Evolutionary conservation across 2,329 filamentous ascomycete species (phyloP), one percentile per base, ranked within the genome.

Genomic region (Cercospora sp.): DNA sequence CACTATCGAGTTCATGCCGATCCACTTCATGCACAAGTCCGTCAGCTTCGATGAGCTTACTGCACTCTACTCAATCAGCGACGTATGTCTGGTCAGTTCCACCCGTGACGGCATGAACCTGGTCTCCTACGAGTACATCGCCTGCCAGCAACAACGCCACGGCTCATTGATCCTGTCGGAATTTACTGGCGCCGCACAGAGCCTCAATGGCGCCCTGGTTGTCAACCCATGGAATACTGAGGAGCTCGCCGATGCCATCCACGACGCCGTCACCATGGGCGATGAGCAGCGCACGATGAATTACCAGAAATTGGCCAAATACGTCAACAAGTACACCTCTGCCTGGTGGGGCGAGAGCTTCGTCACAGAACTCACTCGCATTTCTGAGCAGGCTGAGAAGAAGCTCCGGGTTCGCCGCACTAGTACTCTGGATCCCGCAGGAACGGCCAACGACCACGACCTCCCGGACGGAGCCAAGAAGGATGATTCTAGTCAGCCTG

Each of bases 91-190:
- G 13, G 94, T 97, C 43, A 96, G 91, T 8, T 97, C 92, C 2
- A 98, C 92, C n/a, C 91, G 95, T 61, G 95, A 99, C 78, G 95
- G 95, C 77, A 99, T 99, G 95, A 99, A 99, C 80, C 86, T 99
- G 32, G 95, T 98, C 34, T 96, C 93, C 0, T 98, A 97, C 81
- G 94, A 99, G 81, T 99, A 98, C 83, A 97, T 99, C 73, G 94
- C 94, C 26, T 93, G 92, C 3, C 94, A 99, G 78, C 88, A 92
- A 74, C 89, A 96, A 77, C 90, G 93, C 62, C 93, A 98, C 78
- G 95, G 95, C 68, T 91, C 93, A 70, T 90, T 99, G 88, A 94
- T 99, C 66, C 87, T 99, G 34, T 97, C 94, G 59, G 95, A 99
- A 79, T 98, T 99, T 78, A 94, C 95, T 0, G 95, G 95, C 53